phyloP scores from a whole-genome alignment of 176 grass and related monocot genomes.

The Guadua angustifolia region DNA sequence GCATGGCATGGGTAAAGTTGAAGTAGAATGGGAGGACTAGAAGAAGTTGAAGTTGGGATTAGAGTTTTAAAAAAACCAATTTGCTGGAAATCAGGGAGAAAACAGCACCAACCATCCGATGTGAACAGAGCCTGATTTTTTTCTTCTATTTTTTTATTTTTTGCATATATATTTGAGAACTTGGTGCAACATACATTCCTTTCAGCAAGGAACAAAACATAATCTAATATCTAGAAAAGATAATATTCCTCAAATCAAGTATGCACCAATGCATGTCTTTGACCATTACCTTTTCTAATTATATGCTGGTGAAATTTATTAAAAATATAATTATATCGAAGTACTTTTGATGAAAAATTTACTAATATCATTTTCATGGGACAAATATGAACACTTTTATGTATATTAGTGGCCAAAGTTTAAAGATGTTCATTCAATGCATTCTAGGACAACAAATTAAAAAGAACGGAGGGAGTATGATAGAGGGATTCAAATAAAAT shows the following conservation, averaged over 20 bases:
- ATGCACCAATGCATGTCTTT: neutral
- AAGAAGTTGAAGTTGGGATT: neutral
- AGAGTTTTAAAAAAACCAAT: neutral
- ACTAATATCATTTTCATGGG: neutral
- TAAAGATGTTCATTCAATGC: no score
- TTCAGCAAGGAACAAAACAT: neutral
- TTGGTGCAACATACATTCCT: neutral
- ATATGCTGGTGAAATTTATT: neutral
- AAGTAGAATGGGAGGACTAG: neutral
- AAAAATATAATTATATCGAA: neutral
- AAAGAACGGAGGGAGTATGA: neutral
- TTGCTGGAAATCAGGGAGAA: conserved; percentile 6
- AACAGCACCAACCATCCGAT: neutral
- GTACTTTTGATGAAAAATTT: neutral
- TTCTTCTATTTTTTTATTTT: no score
- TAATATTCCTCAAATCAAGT: neutral
- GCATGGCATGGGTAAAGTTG: neutral
- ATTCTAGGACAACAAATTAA: conserved; percentile 4
- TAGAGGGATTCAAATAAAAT: neutral
- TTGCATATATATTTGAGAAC: neutral
- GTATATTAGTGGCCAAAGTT: neutral
- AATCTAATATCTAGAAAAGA: neutral
- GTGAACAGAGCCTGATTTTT: conserved; percentile 23
- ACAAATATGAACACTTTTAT: neutral
- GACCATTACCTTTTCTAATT: neutral